Conservation (phyloP, 2,329 filamentous ascomycete genomes). For the Hypoxylon sp. region DNA sequence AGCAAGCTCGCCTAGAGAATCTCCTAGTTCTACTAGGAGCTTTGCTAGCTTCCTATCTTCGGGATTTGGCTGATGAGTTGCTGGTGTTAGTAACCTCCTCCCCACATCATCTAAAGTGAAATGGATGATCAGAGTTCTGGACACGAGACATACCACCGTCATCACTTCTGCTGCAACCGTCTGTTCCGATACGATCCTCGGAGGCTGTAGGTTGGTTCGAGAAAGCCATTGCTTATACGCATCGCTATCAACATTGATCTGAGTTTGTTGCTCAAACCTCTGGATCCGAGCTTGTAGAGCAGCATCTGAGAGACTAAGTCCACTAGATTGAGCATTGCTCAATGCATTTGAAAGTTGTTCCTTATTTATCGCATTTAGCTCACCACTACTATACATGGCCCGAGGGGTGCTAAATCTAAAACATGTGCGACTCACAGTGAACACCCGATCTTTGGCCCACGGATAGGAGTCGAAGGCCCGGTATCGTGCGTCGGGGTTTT, state of each 20-base stretch:
- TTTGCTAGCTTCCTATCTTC: slow-evolving; percentile 44
- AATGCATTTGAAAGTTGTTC: slow-evolving; percentile 45
- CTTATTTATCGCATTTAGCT: slow-evolving; percentile 34
- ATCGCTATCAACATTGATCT: slow-evolving; percentile 49
- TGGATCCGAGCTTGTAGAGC: slow-evolving; percentile 49
- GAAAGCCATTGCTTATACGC: slow-evolving; percentile 50
- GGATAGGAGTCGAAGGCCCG: slow-evolving; percentile 53
- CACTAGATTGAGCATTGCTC: slow-evolving; percentile 26
- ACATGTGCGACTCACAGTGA: slow-evolving; percentile 46
- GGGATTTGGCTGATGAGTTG: slow-evolving; percentile 37
- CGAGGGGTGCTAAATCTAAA: neutral
- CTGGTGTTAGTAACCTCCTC: slow-evolving; percentile 11
- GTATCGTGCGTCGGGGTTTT: slow-evolving; percentile 50
- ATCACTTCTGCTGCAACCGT: slow-evolving; percentile 45
- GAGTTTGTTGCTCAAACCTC: slow-evolving; percentile 51
- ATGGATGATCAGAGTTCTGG: neutral
- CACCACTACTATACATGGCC: slow-evolving; percentile 20
- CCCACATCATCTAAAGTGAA: slow-evolving; percentile 3
- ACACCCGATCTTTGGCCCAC: slow-evolving; percentile 52
- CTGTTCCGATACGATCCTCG: slow-evolving; percentile 49
- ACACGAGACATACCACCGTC: slow-evolving; percentile 39
- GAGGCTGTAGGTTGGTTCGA: slow-evolving; percentile 35
- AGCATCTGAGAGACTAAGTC: slow-evolving; percentile 37
- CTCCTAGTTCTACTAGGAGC: slow-evolving; percentile 45
- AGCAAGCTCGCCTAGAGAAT: slow-evolving; percentile 42